Conservation (phyloP, 805 yeast species). For the Hanseniaspora taiwanica region DNA sequence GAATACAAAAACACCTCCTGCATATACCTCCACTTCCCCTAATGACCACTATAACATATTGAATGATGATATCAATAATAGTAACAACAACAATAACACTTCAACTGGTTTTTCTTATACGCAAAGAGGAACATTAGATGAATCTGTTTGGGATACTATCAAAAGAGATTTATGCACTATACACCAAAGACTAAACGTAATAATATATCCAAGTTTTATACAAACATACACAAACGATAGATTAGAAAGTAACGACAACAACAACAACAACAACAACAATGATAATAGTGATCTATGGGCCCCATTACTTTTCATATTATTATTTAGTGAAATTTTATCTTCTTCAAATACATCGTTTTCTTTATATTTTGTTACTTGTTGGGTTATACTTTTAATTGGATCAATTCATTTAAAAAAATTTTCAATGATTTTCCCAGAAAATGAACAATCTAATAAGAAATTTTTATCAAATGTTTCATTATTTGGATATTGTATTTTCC, state of each 20-base stretch:
- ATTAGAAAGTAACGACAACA: slow-evolving; percentile 9
- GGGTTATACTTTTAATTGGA: slow-evolving; percentile 18
- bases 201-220: slow-evolving; percentile 18
- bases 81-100: neutral
- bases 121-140: slow-evolving; percentile 23
- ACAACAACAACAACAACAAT: slow-evolving; percentile 1
- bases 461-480: slow-evolving; percentile 21
- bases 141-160: slow-evolving; percentile 16
- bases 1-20: neutral
- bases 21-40: neutral
- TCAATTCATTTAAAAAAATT: slow-evolving; percentile 17
- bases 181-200: slow-evolving; percentile 19
- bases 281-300: slow-evolving; percentile 24
- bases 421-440: too few species aligned
- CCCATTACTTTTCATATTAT: slow-evolving; percentile 19
- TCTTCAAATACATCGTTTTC: slow-evolving; percentile 19
- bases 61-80: neutral
- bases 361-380: slow-evolving; percentile 19
- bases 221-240: slow-evolving; percentile 6
- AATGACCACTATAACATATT: neutral
- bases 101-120: neutral
- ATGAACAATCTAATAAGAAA: neutral
- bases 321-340: slow-evolving; percentile 20
- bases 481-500: slow-evolving; percentile 23
- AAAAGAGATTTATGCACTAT: slow-evolving; percentile 21